A percentile compares a stretch with the other conserved stretches of the same genome.
Conservation (phyloP, 108 stramenopile genomes). For the Mediolabrus comicus region DNA sequence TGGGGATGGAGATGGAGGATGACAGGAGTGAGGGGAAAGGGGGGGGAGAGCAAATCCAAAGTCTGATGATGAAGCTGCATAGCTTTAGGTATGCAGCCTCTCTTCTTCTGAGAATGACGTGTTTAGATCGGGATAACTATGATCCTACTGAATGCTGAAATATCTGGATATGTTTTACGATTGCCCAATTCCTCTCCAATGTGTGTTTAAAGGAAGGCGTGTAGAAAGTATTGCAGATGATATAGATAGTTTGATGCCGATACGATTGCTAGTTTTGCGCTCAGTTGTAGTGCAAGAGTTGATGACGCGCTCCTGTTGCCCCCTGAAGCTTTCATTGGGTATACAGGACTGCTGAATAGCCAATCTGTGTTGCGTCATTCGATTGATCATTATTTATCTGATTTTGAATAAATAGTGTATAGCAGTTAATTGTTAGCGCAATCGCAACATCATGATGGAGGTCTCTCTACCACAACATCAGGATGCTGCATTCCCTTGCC, state of each 20-base stretch:
- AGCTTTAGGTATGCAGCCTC: too few species aligned
- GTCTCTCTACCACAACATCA: constrained; percentile 1
- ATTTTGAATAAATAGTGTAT: not conserved
- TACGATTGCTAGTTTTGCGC: not conserved
- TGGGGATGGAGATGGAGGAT: not conserved
- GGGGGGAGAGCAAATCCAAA: not conserved
- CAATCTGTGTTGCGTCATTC: not conserved
- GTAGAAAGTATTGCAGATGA: not conserved
- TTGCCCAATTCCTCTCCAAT: not conserved
- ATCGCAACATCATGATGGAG: not conserved
- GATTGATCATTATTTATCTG: not conserved
- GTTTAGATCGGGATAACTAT: not conserved
- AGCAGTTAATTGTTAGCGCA: not conserved
- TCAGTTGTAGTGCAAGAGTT: constrained; percentile 13
- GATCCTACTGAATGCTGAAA: not conserved
- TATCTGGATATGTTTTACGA: not conserved
- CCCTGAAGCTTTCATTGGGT: not conserved
- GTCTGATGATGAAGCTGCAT: not conserved
- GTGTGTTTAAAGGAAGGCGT: not conserved
- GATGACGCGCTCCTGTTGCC: constrained; percentile 23
- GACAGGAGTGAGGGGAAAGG: not conserved
- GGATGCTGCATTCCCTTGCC: constrained; percentile 11
- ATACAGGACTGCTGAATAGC: constrained; percentile 19
- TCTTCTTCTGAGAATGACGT: not conserved
- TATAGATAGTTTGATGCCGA: not conserved